Conservation (phyloP, 352 stramenopile genomes). For the Phytophthora crassamura region DNA sequence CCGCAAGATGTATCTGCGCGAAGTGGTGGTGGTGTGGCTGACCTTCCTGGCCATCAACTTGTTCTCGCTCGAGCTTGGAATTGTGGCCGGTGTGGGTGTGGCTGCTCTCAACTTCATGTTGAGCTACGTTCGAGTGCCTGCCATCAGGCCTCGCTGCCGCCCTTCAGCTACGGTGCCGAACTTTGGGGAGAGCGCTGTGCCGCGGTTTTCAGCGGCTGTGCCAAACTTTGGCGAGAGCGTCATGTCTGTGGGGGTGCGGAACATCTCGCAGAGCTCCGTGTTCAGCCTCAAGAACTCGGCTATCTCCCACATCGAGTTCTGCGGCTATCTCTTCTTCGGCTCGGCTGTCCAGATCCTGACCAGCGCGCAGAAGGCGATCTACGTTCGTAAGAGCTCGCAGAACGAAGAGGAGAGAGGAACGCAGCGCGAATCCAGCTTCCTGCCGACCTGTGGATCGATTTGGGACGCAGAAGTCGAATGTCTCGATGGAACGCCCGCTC, state of each 20-base stretch:
- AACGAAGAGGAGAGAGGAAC: constrained; percentile 23
- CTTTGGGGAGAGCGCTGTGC: constrained; percentile 48
- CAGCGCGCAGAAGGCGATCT: constrained; percentile 71
- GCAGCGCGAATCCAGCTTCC: constrained; percentile 37
- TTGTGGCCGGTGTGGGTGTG: constrained; percentile 90
- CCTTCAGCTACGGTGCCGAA: constrained; percentile 44
- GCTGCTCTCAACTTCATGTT: constrained; percentile 85
- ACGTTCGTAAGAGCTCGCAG: constrained; percentile 42
- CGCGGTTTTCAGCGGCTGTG: constrained; percentile 58
- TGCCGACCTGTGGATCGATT: constrained; percentile 43
- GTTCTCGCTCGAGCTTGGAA: constrained; percentile 94
- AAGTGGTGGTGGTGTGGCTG: constrained; percentile 92
- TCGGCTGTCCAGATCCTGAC: constrained; percentile 75
- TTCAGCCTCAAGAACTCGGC: constrained; percentile 59
- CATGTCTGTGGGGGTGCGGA: constrained; percentile 42
- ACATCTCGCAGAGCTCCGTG: constrained; percentile 50
- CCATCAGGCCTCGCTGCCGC: constrained; percentile 55
- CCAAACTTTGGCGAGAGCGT: constrained; percentile 34
- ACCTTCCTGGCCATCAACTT: constrained; percentile 95
- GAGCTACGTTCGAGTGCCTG: constrained; percentile 66
- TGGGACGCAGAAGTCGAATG: constrained; percentile 63
- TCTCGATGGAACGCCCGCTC: constrained; percentile 56
- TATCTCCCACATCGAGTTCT: constrained; percentile 77
- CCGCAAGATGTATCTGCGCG: constrained; percentile 75
- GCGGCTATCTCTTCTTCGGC: constrained; percentile 85